These are phyloP conservation scores for Hypoxylon sp. DNA, from an alignment of 2,329 filamentous ascomycete species.

Conservation along the genomic window DNA sequence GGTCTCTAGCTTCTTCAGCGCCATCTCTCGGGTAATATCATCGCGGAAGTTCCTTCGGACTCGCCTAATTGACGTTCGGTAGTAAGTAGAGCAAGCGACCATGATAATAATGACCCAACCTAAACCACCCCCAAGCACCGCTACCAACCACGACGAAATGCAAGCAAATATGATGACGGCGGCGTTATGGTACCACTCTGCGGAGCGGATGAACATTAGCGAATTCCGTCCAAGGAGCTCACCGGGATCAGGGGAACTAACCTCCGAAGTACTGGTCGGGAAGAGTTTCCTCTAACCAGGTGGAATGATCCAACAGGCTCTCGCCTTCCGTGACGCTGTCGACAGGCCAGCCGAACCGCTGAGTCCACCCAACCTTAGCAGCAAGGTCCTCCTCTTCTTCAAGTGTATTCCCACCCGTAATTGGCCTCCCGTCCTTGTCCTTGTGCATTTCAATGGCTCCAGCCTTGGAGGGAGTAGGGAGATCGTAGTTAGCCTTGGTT, in stretches of 20 bases:
- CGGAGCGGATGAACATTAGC: constrained; percentile 19
- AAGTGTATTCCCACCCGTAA: constrained; percentile 64
- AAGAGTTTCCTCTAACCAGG: constrained; percentile 84
- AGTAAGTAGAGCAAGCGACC: constrained; percentile 93
- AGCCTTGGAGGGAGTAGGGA: constrained; percentile 79
- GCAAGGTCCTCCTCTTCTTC: constrained; percentile 68
- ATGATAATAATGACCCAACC: constrained; percentile 95
- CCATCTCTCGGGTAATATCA: constrained; percentile 90
- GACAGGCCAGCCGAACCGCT: constrained; percentile 80
- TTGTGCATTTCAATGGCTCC: constrained; percentile 71
- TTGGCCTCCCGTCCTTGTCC: constrained; percentile 62
- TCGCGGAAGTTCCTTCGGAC: constrained; percentile 96
- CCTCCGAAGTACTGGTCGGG: constrained; percentile 93
- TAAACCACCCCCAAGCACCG: constrained; percentile 88
- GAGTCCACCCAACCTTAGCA: constrained; percentile 85
- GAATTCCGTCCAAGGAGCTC: constrained; percentile 14
- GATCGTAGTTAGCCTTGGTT: constrained; percentile 76
- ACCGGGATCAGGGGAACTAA: constrained; percentile 56
- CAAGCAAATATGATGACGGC: constrained; percentile 95
- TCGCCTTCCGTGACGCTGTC: constrained; percentile 70
- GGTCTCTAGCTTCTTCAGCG: constrained; percentile 86
- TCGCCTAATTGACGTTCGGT: constrained; percentile 92
- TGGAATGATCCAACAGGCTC: constrained; percentile 87
- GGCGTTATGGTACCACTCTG: constrained; percentile 98
- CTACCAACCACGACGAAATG: constrained; percentile 89